Evolutionary conservation across 1,284 basidiomycete genomes (phyloP), one percentile per base, ranked within the genome.

Genomic region (Vanrija sp.): DNA sequence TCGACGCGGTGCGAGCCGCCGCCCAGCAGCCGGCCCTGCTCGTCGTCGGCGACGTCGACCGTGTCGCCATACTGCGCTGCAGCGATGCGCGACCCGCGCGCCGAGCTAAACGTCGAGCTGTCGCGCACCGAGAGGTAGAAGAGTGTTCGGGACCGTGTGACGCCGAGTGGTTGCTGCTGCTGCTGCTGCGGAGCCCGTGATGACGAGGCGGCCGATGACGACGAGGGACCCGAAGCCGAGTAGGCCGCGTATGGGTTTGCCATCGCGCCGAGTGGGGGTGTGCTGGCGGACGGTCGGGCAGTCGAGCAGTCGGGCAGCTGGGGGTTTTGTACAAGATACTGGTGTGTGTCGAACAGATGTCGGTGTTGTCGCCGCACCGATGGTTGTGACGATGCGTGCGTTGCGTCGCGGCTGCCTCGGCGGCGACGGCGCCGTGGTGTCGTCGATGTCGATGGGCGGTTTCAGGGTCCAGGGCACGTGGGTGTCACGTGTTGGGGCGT

Each of bases 111-210:
- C 0, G 82, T 75, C 25, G 81, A 82, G 4, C 91, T 92, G 77
- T 97, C 90, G 59, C 95, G 83, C 74, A 92, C 92, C 10, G 93
- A 97, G 54, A 97, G 86, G 76, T 96, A 99, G 68, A 97, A 84
- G 47, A 93, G 84, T 3, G 95, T 98, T 46, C 95, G 78, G 1
- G 89, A 94, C 62, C 95, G 86, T 18, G 88, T 93, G 20, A 75
- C 66, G 3, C 31, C 31, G 31, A 71, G 73, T 42, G 57, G 54
- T 3, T 45, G 41, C 37, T 51, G 47, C 25, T 27, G 25, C 25
- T 27, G 25, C 31, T 31, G 31, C 9, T 42, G 18, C 4, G 31
- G 9, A 12, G 31, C 31, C 4, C 31, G 31, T 14, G 31, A 31
- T 12, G 31, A 31, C 31, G 31, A 31, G 31, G 31, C 12, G 9